Evolutionary conservation across 345 rosid species (phyloP).

Genomic region (Salix purpurea): DNA sequence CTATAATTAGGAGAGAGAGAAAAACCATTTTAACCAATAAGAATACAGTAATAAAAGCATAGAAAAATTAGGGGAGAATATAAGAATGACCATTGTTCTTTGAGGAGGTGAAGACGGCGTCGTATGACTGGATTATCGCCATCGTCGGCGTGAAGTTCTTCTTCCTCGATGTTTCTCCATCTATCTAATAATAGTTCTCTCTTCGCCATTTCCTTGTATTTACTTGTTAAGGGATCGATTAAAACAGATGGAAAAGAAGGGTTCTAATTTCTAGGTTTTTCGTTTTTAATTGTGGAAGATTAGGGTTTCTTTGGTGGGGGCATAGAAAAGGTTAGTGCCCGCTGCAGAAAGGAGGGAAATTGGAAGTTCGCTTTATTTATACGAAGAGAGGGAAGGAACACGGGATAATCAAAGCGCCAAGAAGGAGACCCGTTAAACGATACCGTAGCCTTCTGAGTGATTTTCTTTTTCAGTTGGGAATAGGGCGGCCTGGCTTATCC

Average conservation of each 20-base stretch:
- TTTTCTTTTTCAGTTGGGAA: too few relatives aligned
- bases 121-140: constrained; percentile 31
- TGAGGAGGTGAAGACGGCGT: constrained; percentile 52
- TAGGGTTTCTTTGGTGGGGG: neutral
- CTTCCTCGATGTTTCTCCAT: constrained; percentile 80
- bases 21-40: neutral
- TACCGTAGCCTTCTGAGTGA: too few relatives aligned
- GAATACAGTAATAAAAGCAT: neutral
- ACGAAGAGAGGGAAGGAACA: too few relatives aligned
- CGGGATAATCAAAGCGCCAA: too few relatives aligned
- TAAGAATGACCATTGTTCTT: constrained; percentile 67
- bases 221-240: neutral
- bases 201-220: constrained; percentile 31
- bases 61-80: neutral
- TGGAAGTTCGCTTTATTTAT: too few relatives aligned
- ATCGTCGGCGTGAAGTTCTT: constrained; percentile 44
- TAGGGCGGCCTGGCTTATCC: too few relatives aligned
- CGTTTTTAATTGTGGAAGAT: neutral
- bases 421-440: too few relatives aligned
- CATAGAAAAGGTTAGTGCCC: too few relatives aligned
- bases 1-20: constrained; percentile 25
- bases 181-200: constrained; percentile 54
- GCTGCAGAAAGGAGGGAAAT: too few relatives aligned
- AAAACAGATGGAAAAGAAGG: neutral
- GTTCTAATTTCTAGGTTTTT: neutral